Base-by-base conservation (phyloP, 495 filamentous ascomycete species). In the Aspergillus sparsus region DNA sequence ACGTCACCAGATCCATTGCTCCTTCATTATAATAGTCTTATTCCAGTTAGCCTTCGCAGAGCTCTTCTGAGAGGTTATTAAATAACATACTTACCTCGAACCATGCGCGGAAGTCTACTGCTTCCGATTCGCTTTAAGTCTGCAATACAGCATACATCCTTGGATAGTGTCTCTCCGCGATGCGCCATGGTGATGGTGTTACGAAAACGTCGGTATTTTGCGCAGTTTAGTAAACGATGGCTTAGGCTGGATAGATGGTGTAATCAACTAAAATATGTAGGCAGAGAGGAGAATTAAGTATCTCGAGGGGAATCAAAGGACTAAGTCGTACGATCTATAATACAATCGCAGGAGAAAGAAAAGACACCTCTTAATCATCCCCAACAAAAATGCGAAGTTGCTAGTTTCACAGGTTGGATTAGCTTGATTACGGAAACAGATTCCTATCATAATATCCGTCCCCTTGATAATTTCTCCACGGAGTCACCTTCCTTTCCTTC, bases 11-110 rank as follows among this genome's bases (percentile, higher is more conserved):
- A 53, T 75, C 69, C 71, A 72, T 73, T 31, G 80, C 74, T 16
- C 78, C 78, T 62, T 78, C 77, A 57, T 82, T 80, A 62, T 81
- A 81, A 65, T 80, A 82, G 57, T 82, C 77, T 75, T 53, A 3
- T 13, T 36, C 10, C 31, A 36, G 27, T 15, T 6, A 6, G 12
- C 21, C 21, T 27, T 27, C 3, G 21, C 3, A 27, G 21, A 27
- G 21, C 1, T 27, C 21, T 1, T 27, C 21, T 27, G 21, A 3
- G 21, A 27, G 21, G 21, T 3, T 3, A 27, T 27, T 27, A 27
- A 12, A 49, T n/a, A 13, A 6, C 11, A 18, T 13, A 42, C 37
- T 39, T 56, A 75, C 71, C 72, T 66, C 70, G 47, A 8, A 69
- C 66, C 67, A 71, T 73, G 3, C 35, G 50, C 10, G 68, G 56